Conservation (phyloP, 495 filamentous ascomycete species). For the Neurospora sp. region DNA sequence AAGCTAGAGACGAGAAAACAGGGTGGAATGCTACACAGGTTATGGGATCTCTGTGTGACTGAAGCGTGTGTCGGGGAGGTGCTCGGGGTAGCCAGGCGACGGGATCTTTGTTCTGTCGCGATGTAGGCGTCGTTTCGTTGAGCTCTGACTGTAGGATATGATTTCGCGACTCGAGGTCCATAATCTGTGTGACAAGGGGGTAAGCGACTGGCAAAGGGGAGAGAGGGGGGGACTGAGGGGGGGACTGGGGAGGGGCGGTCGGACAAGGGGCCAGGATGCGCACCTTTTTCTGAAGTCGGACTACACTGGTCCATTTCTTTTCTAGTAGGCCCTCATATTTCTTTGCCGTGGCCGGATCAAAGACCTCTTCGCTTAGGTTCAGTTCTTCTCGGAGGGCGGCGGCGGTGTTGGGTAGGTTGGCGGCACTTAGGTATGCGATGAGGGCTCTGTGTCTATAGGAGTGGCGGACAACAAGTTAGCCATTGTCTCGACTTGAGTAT, state of each 20-base stretch:
- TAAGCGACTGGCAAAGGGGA: constrained; percentile 1
- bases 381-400: constrained; percentile 57
- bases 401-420: constrained; percentile 55
- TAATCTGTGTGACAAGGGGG: constrained; percentile 50
- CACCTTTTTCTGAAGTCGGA: constrained; percentile 86
- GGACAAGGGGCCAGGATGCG: constrained; percentile 3
- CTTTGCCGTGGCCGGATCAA: constrained; percentile 67
- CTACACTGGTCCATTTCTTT: constrained; percentile 94
- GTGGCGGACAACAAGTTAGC: constrained; percentile 6
- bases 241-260: background rate
- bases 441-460: constrained; percentile 72
- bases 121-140: constrained; percentile 76
- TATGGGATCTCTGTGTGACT: constrained; percentile 73
- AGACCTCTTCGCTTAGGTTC: constrained; percentile 52
- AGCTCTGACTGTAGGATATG: constrained; percentile 67
- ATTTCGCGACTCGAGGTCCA: constrained; percentile 78
- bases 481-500: background rate
- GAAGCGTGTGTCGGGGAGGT: constrained; percentile 69
- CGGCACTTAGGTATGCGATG: constrained; percentile 75
- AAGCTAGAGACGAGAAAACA: constrained; percentile 81
- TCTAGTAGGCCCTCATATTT: constrained; percentile 86
- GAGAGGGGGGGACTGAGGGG: background rate
- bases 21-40: constrained; percentile 94
- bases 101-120: constrained; percentile 73
- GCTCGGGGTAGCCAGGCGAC: constrained; percentile 75